Percentiles rank a stretch among this genome's conserved stretches.
Conservation (phyloP, 441 rosid species). For the Gossypium schwendimanii region DNA sequence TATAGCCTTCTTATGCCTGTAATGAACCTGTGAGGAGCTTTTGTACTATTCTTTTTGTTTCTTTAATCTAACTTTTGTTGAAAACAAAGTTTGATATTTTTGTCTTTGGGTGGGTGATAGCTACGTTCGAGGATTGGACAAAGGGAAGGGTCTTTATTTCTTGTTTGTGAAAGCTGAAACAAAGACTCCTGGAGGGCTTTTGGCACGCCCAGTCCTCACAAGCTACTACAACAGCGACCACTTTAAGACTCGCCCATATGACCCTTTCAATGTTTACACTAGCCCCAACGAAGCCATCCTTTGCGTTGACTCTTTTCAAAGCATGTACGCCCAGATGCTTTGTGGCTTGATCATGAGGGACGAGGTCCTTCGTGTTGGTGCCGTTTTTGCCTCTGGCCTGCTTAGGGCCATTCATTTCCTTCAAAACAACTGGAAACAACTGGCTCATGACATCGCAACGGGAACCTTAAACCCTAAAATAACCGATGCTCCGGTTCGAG, state of each 20-base stretch:
- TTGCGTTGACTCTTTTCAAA: conserved; percentile 56
- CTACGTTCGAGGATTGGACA: conserved; percentile 52
- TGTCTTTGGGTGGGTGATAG: conserved; percentile 20
- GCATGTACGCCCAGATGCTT: conserved; percentile 71
- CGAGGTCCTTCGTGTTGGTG: conserved; percentile 56
- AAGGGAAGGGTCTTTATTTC: conserved; percentile 61
- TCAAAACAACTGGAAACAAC: conserved; percentile 43
- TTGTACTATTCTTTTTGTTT: neutral
- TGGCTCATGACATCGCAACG: conserved; percentile 39
- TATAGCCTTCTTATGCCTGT: conserved; percentile 70
- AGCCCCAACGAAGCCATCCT: conserved; percentile 67
- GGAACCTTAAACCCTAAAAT: conserved; percentile 44
- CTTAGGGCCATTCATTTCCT: conserved; percentile 60
- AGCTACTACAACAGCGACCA: conserved; percentile 69
- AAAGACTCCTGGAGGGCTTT: conserved; percentile 45
- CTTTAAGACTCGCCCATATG: conserved; percentile 52
- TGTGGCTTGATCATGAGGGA: conserved; percentile 58
- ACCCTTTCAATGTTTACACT: conserved; percentile 59
- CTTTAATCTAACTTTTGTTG: neutral
- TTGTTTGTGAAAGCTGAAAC: conserved; percentile 59
- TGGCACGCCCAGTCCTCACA: conserved; percentile 73
- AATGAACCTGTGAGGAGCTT: conserved; percentile 55
- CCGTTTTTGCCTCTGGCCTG: conserved; percentile 67
- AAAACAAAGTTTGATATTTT: neutral
- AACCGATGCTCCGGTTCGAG: conserved; percentile 33